These are phyloP conservation scores for Tylopilus vinaceipallidus DNA, from an alignment of 768 basidiomycete genomes.

Conservation along the genomic window DNA sequence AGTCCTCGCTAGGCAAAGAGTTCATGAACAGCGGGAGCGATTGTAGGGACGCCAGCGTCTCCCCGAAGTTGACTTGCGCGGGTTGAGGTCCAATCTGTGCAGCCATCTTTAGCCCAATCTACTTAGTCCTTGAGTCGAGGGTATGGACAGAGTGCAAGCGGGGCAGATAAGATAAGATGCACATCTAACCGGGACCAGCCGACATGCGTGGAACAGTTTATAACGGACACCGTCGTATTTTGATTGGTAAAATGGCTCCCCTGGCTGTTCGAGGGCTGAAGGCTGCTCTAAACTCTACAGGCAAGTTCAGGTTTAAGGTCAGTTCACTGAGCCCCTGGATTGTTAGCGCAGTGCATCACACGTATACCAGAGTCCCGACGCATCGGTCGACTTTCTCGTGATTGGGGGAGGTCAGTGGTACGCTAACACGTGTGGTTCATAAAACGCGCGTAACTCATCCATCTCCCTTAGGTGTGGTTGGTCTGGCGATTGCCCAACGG, in stretches of 20 bases:
- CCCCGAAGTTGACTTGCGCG: conserved; percentile 23
- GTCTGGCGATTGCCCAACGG: conserved; percentile 80
- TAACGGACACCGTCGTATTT: not conserved
- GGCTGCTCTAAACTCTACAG: conserved; percentile 60
- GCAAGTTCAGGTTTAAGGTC: conserved; percentile 63
- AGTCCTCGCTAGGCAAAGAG: conserved; percentile 67
- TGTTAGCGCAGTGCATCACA: not conserved
- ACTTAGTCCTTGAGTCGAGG: not conserved
- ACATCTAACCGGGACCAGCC: conserved; percentile 9
- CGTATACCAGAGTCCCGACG: conserved; percentile 55
- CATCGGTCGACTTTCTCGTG: conserved; percentile 77
- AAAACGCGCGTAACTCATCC: not conserved
- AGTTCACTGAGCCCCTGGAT: not conserved
- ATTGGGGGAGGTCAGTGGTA: conserved; percentile 91
- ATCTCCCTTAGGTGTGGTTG: conserved; percentile 63
- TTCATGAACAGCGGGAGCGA: conserved; percentile 91
- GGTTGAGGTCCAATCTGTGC: conserved; percentile 27
- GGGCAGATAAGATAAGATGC: conserved; percentile 22
- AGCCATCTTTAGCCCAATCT: conserved; percentile 12
- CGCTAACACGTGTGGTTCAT: not conserved
- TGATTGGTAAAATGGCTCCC: conserved; percentile 16
- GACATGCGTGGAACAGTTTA: not conserved
- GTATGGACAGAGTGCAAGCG: not conserved
- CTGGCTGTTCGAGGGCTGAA: conserved; percentile 49
- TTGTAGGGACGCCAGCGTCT: conserved; percentile 50